Percentiles rank a stretch among this genome's conserved stretches.
These are phyloP conservation scores for Tulasnella sp. DNA, from an alignment of 768 basidiomycete genomes.

Conservation along the genomic window DNA sequence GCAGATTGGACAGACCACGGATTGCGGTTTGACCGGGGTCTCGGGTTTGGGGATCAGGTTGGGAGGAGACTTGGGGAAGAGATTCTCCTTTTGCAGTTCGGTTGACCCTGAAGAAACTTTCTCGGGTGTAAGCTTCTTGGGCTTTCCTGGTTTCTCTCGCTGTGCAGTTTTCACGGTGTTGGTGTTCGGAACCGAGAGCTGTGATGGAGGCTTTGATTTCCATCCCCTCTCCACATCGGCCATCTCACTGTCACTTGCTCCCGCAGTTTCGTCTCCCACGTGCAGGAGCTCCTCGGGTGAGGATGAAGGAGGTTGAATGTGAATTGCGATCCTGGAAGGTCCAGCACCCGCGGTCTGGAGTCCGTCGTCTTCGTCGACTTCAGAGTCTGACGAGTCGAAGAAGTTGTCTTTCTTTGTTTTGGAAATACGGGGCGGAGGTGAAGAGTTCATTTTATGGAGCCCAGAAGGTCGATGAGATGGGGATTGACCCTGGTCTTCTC, in stretches of 20 bases:
- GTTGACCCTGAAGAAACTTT: no score
- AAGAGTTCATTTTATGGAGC: neutral
- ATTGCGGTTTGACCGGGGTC: no score
- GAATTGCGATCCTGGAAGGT: slow-evolving; percentile 24
- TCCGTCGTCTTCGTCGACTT: neutral
- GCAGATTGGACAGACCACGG: slow-evolving; percentile 60
- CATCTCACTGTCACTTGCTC: neutral
- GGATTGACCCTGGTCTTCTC: neutral
- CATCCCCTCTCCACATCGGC: neutral
- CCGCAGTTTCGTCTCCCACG: no score
- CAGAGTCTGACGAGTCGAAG: neutral
- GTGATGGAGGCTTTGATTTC: no score
- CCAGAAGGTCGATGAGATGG: neutral
- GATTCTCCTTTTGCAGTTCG: no score
- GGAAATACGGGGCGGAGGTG: neutral
- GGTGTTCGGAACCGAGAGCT: no score
- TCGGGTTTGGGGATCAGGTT: no score
- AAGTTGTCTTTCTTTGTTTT: neutral
- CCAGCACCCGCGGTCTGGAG: neutral
- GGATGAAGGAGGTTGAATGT: slow-evolving; percentile 6
- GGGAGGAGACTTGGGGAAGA: no score
- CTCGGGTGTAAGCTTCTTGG: no score
- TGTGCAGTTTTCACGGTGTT: no score
- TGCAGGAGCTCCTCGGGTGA: neutral
- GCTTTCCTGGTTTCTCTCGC: no score